Base-by-base conservation (phyloP, 305 asterid species). In the Stenogyne calaminthoides region DNA sequence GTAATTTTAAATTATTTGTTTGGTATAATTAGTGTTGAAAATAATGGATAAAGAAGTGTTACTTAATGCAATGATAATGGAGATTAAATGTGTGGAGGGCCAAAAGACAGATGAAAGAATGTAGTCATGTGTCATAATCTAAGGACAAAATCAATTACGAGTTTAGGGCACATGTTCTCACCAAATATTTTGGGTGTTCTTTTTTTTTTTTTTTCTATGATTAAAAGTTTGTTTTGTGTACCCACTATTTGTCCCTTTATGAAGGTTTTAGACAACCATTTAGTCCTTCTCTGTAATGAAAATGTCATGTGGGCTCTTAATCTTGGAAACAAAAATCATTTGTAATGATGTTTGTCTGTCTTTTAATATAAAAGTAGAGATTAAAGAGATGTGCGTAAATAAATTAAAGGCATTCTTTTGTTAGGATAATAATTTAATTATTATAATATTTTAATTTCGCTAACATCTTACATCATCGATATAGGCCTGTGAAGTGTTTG, bases 321-420 rank as follows among this genome's bases (percentile, higher is more conserved):
- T 64, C 29, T 68, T 63, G 73, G 81, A 18, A 46, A 58, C 46
- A 66, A 63, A 76, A 69, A 73, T 80, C 74, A 80, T 80, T 72
- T 67, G 78, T 40, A 63, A 62, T 80, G 74, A 63, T 73, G 70
- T 37, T 76, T 76, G 78, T 67, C 77, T 69, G 69, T 32, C 83
- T 40, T 63, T 64, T 56, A 62, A 63, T 46, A 63, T 78, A 47
- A 52, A 68, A 15, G 52, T 32, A 58, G 37, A 51, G 20, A 60
- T 65, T 37, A 49, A 49, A 49, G 56, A 0, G 20, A 47, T 1
- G 15, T 47, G 0, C 5, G 20, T 44, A 44, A 11, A 11, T 44
- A 44, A 44, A 44, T 44, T 44, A 11, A 44, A 9, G 14, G 2
- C 3, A 40, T 40, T 40, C 0, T 40, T 40, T 9, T 40, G 0